Conservation (phyloP, 768 basidiomycete genomes). For the Trametes coccinea region DNA sequence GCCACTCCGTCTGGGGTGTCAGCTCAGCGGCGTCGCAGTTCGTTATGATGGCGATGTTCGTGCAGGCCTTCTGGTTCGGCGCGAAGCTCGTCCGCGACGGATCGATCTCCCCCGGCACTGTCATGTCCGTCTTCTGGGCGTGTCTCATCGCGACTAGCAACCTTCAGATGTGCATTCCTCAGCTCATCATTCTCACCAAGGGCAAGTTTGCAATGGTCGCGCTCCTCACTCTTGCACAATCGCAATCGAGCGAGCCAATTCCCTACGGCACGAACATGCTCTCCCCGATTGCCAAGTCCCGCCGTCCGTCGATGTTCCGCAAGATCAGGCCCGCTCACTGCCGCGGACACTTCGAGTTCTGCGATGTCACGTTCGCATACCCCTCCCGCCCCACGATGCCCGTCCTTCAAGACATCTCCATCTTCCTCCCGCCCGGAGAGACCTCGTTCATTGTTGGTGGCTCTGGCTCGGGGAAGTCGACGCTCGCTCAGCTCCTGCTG, state of each 20-base stretch:
- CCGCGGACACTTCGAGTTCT: slow-evolving; percentile 67
- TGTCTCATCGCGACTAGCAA: slow-evolving; percentile 88
- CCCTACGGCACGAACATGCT: slow-evolving; percentile 20
- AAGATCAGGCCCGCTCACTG: slow-evolving; percentile 68
- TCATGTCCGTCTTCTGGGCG: slow-evolving; percentile 99
- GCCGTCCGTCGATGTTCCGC: slow-evolving; percentile 40
- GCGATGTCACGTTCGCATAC: slow-evolving; percentile 66
- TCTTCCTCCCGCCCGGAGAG: slow-evolving; percentile 72
- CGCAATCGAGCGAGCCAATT: slow-evolving; percentile 28
- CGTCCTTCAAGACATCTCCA: slow-evolving; percentile 56
- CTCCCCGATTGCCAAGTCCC: slow-evolving; percentile 22
- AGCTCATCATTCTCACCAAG: slow-evolving; percentile 72
- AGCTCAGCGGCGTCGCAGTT: slow-evolving; percentile 74
- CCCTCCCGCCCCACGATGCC: slow-evolving; percentile 66
- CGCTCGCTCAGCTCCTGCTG: slow-evolving; percentile 62
- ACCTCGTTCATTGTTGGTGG: slow-evolving; percentile 81
- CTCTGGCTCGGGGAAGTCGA: slow-evolving; percentile 79
- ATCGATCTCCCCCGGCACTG: slow-evolving; percentile 65
- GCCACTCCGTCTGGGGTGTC: slow-evolving; percentile 76
- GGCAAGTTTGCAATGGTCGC: slow-evolving; percentile 82
- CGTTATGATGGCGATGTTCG: slow-evolving; percentile 88
- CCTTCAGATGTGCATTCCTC: slow-evolving; percentile 84
- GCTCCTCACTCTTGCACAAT: slow-evolving; percentile 60
- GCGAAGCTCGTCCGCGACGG: slow-evolving; percentile 83
- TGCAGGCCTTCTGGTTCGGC: slow-evolving; percentile 97